These are phyloP conservation scores for Nakaseomyces sp. DNA, from an alignment of 1,139 yeast species.

Conservation along the genomic window DNA sequence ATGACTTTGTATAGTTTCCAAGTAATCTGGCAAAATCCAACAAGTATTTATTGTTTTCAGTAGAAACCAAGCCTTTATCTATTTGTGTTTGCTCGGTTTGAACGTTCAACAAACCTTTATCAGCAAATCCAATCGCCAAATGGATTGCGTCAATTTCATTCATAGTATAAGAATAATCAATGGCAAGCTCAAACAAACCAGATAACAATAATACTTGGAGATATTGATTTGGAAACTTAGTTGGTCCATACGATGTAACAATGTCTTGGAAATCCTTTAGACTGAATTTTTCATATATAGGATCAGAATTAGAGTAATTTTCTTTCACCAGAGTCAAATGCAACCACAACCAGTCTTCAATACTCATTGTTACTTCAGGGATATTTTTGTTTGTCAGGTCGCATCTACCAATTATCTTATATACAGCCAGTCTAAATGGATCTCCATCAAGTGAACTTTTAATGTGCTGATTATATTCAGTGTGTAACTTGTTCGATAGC, in stretches of 20 bases:
- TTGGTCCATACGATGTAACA: constrained; percentile 64
- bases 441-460: constrained; percentile 67
- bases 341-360: constrained; percentile 97
- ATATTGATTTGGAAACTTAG: constrained; percentile 64
- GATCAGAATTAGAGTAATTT: constrained; percentile 36
- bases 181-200: constrained; percentile 79
- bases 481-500: constrained; percentile 58
- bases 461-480: constrained; percentile 80
- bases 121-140: constrained; percentile 71
- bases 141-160: constrained; percentile 87
- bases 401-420: constrained; percentile 87
- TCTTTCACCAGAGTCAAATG: constrained; percentile 73
- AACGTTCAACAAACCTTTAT: constrained; percentile 62
- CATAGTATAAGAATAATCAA: constrained; percentile 55
- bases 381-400: constrained; percentile 60
- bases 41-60: constrained; percentile 31
- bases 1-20: constrained; percentile 69
- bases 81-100: constrained; percentile 12
- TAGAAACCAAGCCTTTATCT: constrained; percentile 30
- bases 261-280: constrained; percentile 66
- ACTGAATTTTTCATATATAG: constrained; percentile 64
- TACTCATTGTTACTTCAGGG: constrained; percentile 67
- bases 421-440: constrained; percentile 84
- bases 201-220: constrained; percentile 64
- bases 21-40: constrained; percentile 52